phyloP scores from a whole-genome alignment of 495 filamentous ascomycete genomes.

The Aspergillus avenaceus region DNA sequence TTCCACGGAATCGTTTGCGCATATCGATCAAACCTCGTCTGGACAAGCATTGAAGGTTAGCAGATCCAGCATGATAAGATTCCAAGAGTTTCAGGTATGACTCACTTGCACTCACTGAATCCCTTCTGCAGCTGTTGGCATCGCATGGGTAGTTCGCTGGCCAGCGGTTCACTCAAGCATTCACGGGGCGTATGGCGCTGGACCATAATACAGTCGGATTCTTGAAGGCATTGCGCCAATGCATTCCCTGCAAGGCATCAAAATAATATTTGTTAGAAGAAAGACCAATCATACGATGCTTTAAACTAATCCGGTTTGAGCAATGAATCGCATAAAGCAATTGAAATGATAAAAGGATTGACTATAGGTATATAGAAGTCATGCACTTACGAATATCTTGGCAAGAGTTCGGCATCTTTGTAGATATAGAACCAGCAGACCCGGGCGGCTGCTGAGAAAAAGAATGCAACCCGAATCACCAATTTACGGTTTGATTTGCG shows the following conservation, averaged over 20 bases:
- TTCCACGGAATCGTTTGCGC: conserved; percentile 98
- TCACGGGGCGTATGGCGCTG: conserved; percentile 80
- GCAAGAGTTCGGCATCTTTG: conserved; percentile 89
- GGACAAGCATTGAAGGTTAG: conserved; percentile 6
- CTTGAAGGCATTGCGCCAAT: conserved; percentile 87
- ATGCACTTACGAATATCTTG: conserved; percentile 80
- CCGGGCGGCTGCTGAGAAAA: neutral
- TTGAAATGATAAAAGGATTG: too few species aligned
- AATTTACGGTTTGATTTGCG: neutral
- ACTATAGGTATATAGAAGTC: neutral
- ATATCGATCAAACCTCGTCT: conserved; percentile 92
- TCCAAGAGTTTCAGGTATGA: conserved; percentile 6
- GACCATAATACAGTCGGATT: conserved; percentile 92
- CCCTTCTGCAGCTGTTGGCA: conserved; percentile 93
- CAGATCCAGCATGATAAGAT: neutral
- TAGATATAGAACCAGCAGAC: neutral
- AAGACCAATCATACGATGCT: too few species aligned
- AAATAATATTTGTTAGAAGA: conserved; percentile 9
- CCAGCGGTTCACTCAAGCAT: conserved; percentile 76
- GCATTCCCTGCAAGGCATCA: conserved; percentile 62
- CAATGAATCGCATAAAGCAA: too few species aligned
- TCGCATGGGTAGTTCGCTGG: conserved; percentile 71
- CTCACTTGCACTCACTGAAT: conserved; percentile 84
- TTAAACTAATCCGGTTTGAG: too few species aligned
- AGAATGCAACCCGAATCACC: neutral